These are phyloP conservation scores for Skeletonema menzelii DNA, from an alignment of 108 stramenopile species.

Conservation along the genomic window DNA sequence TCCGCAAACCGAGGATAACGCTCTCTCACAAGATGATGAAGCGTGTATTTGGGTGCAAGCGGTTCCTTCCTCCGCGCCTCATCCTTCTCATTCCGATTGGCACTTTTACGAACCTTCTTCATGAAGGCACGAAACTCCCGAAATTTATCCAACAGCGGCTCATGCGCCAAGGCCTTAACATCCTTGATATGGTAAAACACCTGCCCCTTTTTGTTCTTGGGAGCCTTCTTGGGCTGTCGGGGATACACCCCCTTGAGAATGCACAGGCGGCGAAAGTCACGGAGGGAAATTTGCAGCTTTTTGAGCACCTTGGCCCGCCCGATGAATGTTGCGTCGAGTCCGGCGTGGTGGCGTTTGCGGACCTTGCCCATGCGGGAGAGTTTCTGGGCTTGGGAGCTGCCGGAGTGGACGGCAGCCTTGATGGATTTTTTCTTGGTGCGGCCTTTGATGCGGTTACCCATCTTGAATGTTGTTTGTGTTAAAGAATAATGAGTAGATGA, in stretches of 20 bases:
- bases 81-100: constrained; percentile 86
- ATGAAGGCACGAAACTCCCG: constrained; percentile 95
- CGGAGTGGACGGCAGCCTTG: constrained; percentile 86
- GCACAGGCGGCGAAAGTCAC: constrained; percentile 98
- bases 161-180: constrained; percentile 93
- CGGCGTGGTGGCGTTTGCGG: constrained; percentile 89
- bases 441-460: constrained; percentile 91
- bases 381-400: constrained; percentile 92
- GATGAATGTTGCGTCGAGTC: constrained; percentile 94
- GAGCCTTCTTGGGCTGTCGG: constrained; percentile 88
- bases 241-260: constrained; percentile 99
- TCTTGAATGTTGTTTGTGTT: neutral
- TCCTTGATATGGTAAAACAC: constrained; percentile 99
- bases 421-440: constrained; percentile 85
- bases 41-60: constrained; percentile 83
- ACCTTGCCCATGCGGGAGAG: constrained; percentile 97
- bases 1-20: constrained; percentile 98
- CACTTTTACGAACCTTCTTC: constrained; percentile 81
- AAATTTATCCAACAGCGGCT: constrained; percentile 97
- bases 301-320: constrained; percentile 89
- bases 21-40: constrained; percentile 97
- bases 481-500: neutral
- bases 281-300: constrained; percentile 92
- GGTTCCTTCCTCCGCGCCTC: constrained; percentile 85
- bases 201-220: constrained; percentile 90